Percentiles rank a stretch among this genome's conserved stretches.
Conservation (phyloP, 495 filamentous ascomycete genomes). For the Talaromyces trachyspermus region DNA sequence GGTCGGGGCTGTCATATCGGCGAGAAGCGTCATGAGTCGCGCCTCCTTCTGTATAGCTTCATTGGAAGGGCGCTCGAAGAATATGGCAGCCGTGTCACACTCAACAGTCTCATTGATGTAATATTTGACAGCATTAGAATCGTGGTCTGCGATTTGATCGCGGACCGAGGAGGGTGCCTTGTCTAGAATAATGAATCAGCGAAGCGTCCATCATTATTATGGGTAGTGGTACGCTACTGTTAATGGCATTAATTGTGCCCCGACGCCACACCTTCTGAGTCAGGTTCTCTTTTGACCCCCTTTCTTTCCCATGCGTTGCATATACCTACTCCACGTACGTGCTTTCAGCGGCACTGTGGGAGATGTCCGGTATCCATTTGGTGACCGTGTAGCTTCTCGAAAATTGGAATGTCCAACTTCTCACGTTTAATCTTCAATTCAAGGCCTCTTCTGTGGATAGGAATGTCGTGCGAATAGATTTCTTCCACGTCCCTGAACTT, state of each 20-base stretch:
- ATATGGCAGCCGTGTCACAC: conserved; percentile 9
- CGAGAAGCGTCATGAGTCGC: background rate
- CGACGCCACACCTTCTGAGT: conserved; percentile 10
- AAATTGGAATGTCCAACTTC: conserved; percentile 8
- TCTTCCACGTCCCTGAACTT: conserved; percentile 9
- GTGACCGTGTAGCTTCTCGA: conserved; percentile 9
- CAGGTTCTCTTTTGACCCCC: conserved; percentile 6
- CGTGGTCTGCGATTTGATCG: conserved; percentile 11
- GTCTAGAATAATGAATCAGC: conserved; percentile 4
- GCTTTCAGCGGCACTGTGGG: conserved; percentile 4
- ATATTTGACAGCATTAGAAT: conserved; percentile 11
- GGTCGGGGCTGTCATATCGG: conserved; percentile 4
- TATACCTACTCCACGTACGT: conserved; percentile 10
- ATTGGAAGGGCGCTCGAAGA: conserved; percentile 7
- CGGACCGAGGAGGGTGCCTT: conserved; percentile 7
- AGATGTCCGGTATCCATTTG: no score
- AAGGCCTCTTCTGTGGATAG: conserved; percentile 4
- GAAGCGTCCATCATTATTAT: background rate
- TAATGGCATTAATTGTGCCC: conserved; percentile 11
- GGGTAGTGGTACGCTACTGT: conserved; percentile 8
- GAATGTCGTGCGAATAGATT: conserved; percentile 10
- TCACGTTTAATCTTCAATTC: conserved; percentile 10
- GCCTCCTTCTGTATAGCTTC: conserved; percentile 8
- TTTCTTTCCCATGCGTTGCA: conserved; percentile 8
- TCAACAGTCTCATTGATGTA: conserved; percentile 9